phyloP scores from a whole-genome alignment of 169 alveolate genomes.

The Plasmodium coatneyi region DNA sequence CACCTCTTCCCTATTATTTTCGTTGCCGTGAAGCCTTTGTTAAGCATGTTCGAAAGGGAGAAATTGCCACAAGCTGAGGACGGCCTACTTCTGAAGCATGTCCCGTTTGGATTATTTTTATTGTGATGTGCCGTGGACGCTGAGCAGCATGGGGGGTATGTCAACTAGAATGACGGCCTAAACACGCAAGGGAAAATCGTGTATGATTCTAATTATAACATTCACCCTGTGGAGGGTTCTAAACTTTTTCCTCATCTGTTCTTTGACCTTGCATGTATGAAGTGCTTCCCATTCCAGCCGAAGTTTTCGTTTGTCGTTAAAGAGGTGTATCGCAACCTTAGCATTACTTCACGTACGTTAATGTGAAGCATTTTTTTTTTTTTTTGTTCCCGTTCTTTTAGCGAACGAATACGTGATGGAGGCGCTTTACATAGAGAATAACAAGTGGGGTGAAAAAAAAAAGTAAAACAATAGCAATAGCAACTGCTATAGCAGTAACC shows the following conservation, averaged over 20 bases:
- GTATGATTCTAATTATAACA: background rate
- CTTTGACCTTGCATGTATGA: background rate
- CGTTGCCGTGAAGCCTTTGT: constrained; percentile 35
- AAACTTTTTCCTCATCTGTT: background rate
- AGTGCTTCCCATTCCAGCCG: background rate
- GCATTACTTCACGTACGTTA: background rate
- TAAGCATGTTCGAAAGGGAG: constrained; percentile 13
- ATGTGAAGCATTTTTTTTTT: background rate
- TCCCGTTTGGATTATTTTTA: background rate
- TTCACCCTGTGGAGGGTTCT: background rate
- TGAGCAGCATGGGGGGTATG: background rate
- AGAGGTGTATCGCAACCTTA: background rate
- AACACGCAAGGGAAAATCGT: background rate
- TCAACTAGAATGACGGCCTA: background rate
- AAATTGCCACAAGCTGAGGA: background rate
- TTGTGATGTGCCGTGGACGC: background rate
- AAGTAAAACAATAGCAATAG: background rate
- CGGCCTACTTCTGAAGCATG: background rate
- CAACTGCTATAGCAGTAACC: background rate
- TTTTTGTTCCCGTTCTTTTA: background rate
- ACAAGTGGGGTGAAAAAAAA: background rate
- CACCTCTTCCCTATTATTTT: constrained; percentile 58
- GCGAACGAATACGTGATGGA: background rate
- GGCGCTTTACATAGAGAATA: background rate
- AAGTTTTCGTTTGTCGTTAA: background rate